These are phyloP conservation scores for Coemansia sp. DNA, from an alignment of 192 early-diverging fungal genomes.

Conservation along the genomic window DNA sequence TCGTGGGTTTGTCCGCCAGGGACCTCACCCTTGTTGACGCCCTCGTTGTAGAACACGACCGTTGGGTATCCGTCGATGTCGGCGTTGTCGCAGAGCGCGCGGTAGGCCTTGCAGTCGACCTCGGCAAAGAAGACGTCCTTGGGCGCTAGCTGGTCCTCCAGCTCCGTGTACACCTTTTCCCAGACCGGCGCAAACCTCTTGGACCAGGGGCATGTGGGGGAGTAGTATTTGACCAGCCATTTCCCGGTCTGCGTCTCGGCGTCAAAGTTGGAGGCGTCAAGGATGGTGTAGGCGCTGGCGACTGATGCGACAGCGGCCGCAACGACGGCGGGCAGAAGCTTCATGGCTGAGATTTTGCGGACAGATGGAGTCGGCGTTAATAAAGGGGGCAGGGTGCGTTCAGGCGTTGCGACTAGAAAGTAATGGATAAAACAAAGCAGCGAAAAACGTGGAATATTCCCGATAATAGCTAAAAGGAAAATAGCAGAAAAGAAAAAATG, in stretches of 20 bases:
- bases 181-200: constrained; percentile 52
- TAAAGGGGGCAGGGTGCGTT: not conserved
- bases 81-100: constrained; percentile 34
- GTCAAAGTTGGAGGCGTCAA: constrained; percentile 42
- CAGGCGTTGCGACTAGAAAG: not conserved
- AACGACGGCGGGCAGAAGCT: constrained; percentile 13
- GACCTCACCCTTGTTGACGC: constrained; percentile 47
- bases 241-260: constrained; percentile 35
- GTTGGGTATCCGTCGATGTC: constrained; percentile 53
- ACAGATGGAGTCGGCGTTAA: not conserved
- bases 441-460: not conserved
- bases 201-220: constrained; percentile 49
- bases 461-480: not conserved
- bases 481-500: not conserved
- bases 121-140: constrained; percentile 45
- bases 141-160: constrained; percentile 24
- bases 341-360: constrained; percentile 29
- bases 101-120: constrained; percentile 51
- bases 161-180: constrained; percentile 44
- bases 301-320: constrained; percentile 25
- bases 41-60: constrained; percentile 39
- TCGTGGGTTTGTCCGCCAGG: constrained; percentile 47
- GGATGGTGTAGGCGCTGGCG: constrained; percentile 42
- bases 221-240: constrained; percentile 55
- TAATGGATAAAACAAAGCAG: constrained; percentile 5